These are phyloP conservation scores for Nitzschia putrida DNA, from an alignment of 108 stramenopile species.

Conservation along the genomic window DNA sequence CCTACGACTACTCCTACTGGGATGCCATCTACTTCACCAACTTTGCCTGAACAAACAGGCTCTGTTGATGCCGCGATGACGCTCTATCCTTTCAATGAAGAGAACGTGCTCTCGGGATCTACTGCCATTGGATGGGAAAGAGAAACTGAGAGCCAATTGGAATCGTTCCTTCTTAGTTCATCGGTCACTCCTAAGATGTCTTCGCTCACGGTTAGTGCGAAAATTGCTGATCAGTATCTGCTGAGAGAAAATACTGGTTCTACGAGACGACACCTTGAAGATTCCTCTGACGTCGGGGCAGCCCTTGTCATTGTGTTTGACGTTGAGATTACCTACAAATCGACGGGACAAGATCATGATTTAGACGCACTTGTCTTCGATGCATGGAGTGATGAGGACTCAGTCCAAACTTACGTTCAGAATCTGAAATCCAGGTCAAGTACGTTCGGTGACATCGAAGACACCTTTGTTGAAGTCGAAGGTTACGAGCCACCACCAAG, in stretches of 20 bases:
- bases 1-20: slow-evolving; percentile 5
- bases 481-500: slow-evolving; percentile 16
- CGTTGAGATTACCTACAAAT: slow-evolving; percentile 23
- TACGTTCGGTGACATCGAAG: slow-evolving; percentile 16
- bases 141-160: background rate
- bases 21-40: slow-evolving; percentile 18
- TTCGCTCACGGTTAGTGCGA: slow-evolving; percentile 2
- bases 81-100: background rate
- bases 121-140: slow-evolving; percentile 3
- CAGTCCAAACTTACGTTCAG: slow-evolving; percentile 21
- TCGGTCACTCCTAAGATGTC: slow-evolving; percentile 1
- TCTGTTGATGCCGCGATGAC: slow-evolving; percentile 7
- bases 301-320: slow-evolving; percentile 24
- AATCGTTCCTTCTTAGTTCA: background rate
- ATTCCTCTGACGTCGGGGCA: background rate
- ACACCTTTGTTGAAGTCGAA: slow-evolving; percentile 17
- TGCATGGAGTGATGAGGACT: slow-evolving; percentile 31
- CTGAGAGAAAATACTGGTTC: slow-evolving; percentile 2
- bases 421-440: slow-evolving; percentile 11
- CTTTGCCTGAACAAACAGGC: slow-evolving; percentile 16
- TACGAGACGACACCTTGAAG: background rate
- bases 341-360: slow-evolving; percentile 21
- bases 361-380: slow-evolving; percentile 22
- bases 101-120: background rate
- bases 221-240: slow-evolving; percentile 7